phyloP scores from a whole-genome alignment of 1,139 yeast species.

The Candida dubliniensis region DNA sequence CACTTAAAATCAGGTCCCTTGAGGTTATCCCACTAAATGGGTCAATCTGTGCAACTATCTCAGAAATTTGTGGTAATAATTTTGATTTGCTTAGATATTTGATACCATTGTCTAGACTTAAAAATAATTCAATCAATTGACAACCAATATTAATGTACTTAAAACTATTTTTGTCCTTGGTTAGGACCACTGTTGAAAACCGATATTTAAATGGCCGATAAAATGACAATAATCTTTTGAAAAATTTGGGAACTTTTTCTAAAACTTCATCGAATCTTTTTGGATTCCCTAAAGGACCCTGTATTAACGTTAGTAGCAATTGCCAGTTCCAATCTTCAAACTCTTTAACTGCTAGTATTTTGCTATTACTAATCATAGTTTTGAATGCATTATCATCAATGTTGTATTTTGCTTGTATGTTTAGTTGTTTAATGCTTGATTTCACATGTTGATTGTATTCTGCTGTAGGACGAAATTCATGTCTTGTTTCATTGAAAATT shows the following conservation, averaged over 20 bases:
- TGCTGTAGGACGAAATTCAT: conserved; percentile 15
- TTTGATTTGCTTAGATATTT: conserved; percentile 71
- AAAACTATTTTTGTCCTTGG: conserved; percentile 45
- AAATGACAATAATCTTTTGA: conserved; percentile 81
- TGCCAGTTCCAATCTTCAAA: conserved; percentile 90
- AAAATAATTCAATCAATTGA: conserved; percentile 65
- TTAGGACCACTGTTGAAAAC: conserved; percentile 53
- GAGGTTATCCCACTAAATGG: conserved; percentile 76
- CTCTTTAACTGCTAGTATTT: conserved; percentile 74
- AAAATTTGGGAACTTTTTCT: conserved; percentile 74
- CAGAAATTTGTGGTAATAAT: conserved; percentile 81
- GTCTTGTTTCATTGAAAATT: conserved; percentile 24
- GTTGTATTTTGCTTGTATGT: conserved; percentile 47
- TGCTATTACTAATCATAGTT: conserved; percentile 63
- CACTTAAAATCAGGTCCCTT: conserved; percentile 71
- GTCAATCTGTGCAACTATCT: conserved; percentile 82
- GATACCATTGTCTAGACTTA: conserved; percentile 64
- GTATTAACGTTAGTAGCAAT: conserved; percentile 61
- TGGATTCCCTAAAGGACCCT: conserved; percentile 76
- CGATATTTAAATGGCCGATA: conserved; percentile 89
- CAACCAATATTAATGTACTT: conserved; percentile 72
- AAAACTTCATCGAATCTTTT: conserved; percentile 74
- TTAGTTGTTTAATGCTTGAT: conserved; percentile 39
- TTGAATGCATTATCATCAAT: conserved; percentile 75
- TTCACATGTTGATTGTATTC: conserved; percentile 23